These are phyloP conservation scores for Scheffersomyces stipitis DNA, from an alignment of 805 yeast species.

Conservation along the genomic window DNA sequence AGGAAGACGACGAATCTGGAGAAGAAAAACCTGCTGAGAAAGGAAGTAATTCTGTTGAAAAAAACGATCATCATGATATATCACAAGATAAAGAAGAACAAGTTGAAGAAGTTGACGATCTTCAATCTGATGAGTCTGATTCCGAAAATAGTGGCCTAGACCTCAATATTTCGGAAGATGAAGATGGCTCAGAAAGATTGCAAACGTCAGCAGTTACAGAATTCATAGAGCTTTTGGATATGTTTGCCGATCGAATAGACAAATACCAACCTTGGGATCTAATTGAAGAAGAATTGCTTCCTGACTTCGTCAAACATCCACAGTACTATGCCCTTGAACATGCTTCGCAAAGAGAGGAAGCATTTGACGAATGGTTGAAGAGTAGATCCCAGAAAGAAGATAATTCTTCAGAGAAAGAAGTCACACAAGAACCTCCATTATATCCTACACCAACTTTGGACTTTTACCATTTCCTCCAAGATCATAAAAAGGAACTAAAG, in stretches of 20 bases:
- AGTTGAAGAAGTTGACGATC: background rate
- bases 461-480: constrained; percentile 27
- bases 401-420: background rate
- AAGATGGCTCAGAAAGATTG: constrained; percentile 6
- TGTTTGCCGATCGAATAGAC: constrained; percentile 23
- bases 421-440: background rate
- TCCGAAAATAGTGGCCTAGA: background rate
- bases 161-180: constrained; percentile 1
- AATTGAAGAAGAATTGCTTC: constrained; percentile 35
- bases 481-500: constrained; percentile 27
- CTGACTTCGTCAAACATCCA: constrained; percentile 25
- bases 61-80: background rate
- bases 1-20: constrained; percentile 7
- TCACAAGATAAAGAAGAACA: background rate
- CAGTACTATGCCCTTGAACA: constrained; percentile 25
- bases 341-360: constrained; percentile 16
- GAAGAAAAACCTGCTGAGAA: constrained; percentile 4
- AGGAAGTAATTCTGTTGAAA: constrained; percentile 1
- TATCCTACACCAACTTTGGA: constrained; percentile 23
- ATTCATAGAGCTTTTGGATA: constrained; percentile 27
- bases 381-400: background rate
- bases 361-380: constrained; percentile 27
- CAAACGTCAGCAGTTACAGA: too few relatives aligned
- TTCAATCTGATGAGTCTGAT: background rate
- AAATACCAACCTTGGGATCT: constrained; percentile 38